Evolutionary conservation across 164 flowering plant species (phyloP), one percentile per base, ranked within the genome.

Genomic region (Sextonia rubra): DNA sequence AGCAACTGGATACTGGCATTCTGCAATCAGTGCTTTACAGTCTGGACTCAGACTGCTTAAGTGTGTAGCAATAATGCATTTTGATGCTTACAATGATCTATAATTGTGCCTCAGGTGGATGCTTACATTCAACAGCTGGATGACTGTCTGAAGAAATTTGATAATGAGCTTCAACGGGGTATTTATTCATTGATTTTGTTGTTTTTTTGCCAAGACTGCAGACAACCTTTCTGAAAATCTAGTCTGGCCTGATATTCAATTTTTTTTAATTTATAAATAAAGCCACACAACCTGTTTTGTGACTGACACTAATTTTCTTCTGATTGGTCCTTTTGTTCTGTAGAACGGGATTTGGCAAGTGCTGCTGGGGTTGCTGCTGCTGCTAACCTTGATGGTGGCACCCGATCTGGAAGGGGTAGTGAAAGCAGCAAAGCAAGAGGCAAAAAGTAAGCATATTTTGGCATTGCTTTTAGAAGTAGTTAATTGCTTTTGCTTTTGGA

Each of bases 81-180:
- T 60, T 68, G 25, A 47, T 26, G 20, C n/a, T 71, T 20, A 71
- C 56, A 24, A 23, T 56, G 60, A 22, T 70, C 68, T 66, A 26
- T 69, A 56, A 70, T 63, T 67, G 18, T 80, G 78, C 20, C 27
- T 66, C 82, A 92, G 98, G 98, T 92, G 64, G 99, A 94, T 86
- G 73, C 88, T 56, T 95, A 94, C 71, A 83, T 94, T 64, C 99
- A 94, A 74, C 95, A 90, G 75, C 95, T 94, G 71, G 99, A 94
- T 85, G 92, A 89, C 68, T 91, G 89, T 76, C 44, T 94, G 79
- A 91, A 81, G 77, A 88, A 70, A 66, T 81, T 80, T 68, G 94
- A 89, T 79, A 97, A 94, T 83, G 95, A 92, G 74, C 85, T 85
- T 65, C 86, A 90, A n/a, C 87, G 91, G 64, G 99, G 97, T 94